Base-by-base conservation (phyloP, 2,329 filamentous ascomycete genomes). In the Trichoderma atroviride region DNA sequence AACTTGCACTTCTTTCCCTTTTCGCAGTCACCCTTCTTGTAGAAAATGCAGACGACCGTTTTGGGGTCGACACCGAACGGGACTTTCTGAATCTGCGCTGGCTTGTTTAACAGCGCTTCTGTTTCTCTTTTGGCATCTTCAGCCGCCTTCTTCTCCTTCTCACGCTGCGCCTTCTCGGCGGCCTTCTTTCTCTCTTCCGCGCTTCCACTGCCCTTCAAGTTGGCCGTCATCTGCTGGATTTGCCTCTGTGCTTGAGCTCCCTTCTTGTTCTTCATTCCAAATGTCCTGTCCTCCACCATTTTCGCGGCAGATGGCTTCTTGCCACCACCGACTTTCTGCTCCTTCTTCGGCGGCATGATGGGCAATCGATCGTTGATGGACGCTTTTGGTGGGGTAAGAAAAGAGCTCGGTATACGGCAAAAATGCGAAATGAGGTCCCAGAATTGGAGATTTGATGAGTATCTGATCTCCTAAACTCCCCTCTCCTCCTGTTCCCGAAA, bases 191-290 rank as follows among this genome's bases (percentile, higher is more conserved):
- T 98, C 80, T 96, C 91, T 69, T 97, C 95, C 27, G 93, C 88
- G n/a, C 87, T 91, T 71, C 93, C 93, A 75, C 91, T 90, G 69
- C 87, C 86, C 74, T 91, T 89, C 64, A 90, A 87, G 76, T 94
- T 91, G 58, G 90, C 87, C 74, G 90, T 84, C 79, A 99, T 88
- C 76, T 94, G 92, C 70, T 92, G 91, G 78, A 99, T 98, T 75
- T 94, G 89, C 82, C 90, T 97, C 83, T 98, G 93, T 68, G 94
- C 95, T 64, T 89, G 90, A 69, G 89, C 91, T 74, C 96, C 96
- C 86, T 97, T 99, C 86, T 99, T 99, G 79, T 99, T 99, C 84
- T 99, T 99, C 96, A 99, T 98, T 76, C 96, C 96, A 86, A 99
- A 99, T 60, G 96, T 97, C 84, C 95, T 96, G 85, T 99, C 96